Base-by-base conservation (phyloP, 441 rosid genomes). In the Gossypium laxum region DNA sequence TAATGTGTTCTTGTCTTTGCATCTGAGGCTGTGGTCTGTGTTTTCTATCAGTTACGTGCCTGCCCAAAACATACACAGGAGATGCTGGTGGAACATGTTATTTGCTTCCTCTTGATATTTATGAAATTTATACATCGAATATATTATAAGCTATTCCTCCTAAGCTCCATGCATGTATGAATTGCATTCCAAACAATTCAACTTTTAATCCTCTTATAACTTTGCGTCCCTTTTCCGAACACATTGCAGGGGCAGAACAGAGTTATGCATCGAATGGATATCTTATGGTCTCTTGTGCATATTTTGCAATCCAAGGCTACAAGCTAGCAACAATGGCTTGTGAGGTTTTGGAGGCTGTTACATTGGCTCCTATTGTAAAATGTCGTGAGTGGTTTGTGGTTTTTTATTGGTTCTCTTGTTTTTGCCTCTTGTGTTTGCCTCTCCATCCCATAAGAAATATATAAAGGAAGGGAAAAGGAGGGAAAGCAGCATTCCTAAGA, bases 231-330 rank as follows among this genome's bases (percentile, higher is more conserved):
- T 5, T 22, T 48, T 67, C 24, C 14, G 62, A 57, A 71, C 69
- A 63, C 62, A 67, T 78, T 83, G 79, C 87, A 91, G 98, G 92
- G 96, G 58, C 89, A 88, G 76, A 82, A 85, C 81, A 85, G 80
- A 77, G 80, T 78, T 30, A 82, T 87, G 86, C 94, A 89, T 66
- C 86, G 97, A 83, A 88, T 93, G 98, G 98, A 91, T 81, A 80
- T 93, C 73, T 79, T 93, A 74, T 93, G 97, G 96, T 87, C 93
- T 21, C 88, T 93, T 19, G 91, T 88, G 73, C 98, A 91, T 79
- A 77, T 85, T 73, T 80, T 93, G 77, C 97, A 89, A 76, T 87
- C 86, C 70, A 86, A 91, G 77, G 72, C 85, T 56, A 79, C 83
- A 56, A 78, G 56, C 75, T 82, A 83, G 86, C 65, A 41, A 4